These are phyloP conservation scores for Ogataea hybrid DNA, from an alignment of 1,139 yeast species.

Conservation along the genomic window DNA sequence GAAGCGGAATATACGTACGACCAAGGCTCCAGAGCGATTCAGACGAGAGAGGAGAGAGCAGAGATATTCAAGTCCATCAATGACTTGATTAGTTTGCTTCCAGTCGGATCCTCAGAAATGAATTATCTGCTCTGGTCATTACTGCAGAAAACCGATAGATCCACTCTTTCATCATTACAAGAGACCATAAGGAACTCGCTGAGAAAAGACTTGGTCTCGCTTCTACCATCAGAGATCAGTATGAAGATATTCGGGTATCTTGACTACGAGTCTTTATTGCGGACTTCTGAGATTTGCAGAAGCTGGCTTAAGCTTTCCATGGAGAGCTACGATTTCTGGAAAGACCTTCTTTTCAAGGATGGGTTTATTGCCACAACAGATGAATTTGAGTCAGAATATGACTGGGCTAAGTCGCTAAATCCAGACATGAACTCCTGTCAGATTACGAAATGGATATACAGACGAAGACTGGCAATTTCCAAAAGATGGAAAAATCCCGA, in stretches of 20 bases:
- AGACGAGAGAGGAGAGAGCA: slow-evolving; percentile 19
- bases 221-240: slow-evolving; percentile 77
- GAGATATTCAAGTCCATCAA: slow-evolving; percentile 41
- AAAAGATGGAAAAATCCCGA: slow-evolving; percentile 82
- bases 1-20: not conserved
- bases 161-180: slow-evolving; percentile 66
- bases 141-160: slow-evolving; percentile 62
- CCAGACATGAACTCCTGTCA: slow-evolving; percentile 13
- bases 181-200: slow-evolving; percentile 58
- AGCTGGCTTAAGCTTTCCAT: slow-evolving; percentile 53
- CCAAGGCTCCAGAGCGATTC: slow-evolving; percentile 13
- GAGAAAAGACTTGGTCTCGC: slow-evolving; percentile 67
- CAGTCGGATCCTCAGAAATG: slow-evolving; percentile 36
- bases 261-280: slow-evolving; percentile 62
- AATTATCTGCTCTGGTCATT: slow-evolving; percentile 57
- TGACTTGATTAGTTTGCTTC: slow-evolving; percentile 38
- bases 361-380: slow-evolving; percentile 41
- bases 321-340: slow-evolving; percentile 61
- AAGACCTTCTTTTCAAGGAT: slow-evolving; percentile 50
- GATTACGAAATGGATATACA: slow-evolving; percentile 52
- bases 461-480: slow-evolving; percentile 62
- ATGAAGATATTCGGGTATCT: slow-evolving; percentile 64
- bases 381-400: slow-evolving; percentile 36
- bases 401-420: slow-evolving; percentile 23
- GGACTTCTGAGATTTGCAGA: slow-evolving; percentile 63